Conservation (phyloP, 441 rosid genomes). For the Aleurites moluccanus region DNA sequence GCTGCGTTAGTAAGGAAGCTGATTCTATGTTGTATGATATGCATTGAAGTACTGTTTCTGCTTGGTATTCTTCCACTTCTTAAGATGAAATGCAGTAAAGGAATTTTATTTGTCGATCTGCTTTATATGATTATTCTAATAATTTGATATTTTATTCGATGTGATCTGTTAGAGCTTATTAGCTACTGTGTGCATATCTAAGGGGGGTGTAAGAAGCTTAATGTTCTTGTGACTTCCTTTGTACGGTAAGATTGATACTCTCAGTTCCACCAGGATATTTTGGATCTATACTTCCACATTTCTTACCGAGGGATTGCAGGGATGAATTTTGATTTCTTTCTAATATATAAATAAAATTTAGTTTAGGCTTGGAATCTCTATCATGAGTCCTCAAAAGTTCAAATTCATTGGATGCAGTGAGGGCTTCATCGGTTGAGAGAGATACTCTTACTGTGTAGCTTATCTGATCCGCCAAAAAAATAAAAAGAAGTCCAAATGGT, state of each 20-base stretch:
- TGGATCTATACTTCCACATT: not conserved
- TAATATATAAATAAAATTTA: not conserved
- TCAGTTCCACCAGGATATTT: slow-evolving; percentile 2
- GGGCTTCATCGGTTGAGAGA: no score
- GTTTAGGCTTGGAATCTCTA: not conserved
- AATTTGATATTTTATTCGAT: not conserved
- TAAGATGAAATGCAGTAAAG: not conserved
- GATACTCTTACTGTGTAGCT: not conserved
- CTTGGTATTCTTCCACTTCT: not conserved
- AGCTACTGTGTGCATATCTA: not conserved
- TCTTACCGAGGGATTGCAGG: not conserved
- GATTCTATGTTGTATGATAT: not conserved
- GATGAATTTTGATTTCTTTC: not conserved
- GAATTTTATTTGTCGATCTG: slow-evolving; percentile 14
- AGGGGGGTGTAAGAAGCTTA: not conserved
- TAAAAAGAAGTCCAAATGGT: not conserved
- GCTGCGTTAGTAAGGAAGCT: not conserved
- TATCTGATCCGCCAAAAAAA: not conserved
- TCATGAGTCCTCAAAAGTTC: not conserved
- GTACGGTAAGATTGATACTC: not conserved
- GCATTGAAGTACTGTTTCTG: not conserved
- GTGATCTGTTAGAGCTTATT: slow-evolving; percentile 6
- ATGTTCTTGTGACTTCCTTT: not conserved
- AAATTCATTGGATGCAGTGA: not conserved
- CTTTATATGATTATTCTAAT: not conserved